Conservation (phyloP, 257 asterid species). For the Capsicum pubescens region DNA sequence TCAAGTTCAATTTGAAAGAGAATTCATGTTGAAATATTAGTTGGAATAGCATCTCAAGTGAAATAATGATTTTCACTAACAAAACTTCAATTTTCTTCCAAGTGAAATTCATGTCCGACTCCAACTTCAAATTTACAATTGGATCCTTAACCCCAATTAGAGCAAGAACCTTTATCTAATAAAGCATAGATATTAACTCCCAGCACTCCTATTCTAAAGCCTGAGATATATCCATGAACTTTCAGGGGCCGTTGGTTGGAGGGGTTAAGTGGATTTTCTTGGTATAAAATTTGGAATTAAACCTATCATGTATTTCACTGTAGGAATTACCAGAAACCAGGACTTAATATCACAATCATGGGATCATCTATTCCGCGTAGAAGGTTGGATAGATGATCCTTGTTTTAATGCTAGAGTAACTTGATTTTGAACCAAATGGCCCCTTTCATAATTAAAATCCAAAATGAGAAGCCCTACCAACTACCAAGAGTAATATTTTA, state of each 20-base stretch:
- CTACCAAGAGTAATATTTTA: conserved; percentile 3
- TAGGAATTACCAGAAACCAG: too few relatives aligned
- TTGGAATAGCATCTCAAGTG: background rate
- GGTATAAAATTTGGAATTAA: too few relatives aligned
- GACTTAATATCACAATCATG: too few relatives aligned
- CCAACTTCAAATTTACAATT: background rate
- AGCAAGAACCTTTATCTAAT: background rate
- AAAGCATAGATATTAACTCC: background rate
- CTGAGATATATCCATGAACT: background rate
- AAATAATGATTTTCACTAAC: background rate
- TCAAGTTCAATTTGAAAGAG: background rate
- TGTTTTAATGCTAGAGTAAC: too few relatives aligned
- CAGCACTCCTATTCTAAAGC: background rate
- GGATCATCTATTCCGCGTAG: too few relatives aligned
- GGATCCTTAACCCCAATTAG: background rate
- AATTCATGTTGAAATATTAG: background rate
- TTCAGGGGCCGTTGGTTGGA: too few relatives aligned
- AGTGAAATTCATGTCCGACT: background rate
- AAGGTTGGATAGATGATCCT: too few relatives aligned
- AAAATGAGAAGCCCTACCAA: background rate
- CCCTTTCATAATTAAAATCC: too few relatives aligned
- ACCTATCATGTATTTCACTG: too few relatives aligned
- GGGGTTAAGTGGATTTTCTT: too few relatives aligned
- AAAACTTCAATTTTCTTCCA: too few relatives aligned
- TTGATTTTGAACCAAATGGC: too few relatives aligned